phyloP scores from a whole-genome alignment of 495 filamentous ascomycete genomes.

The Neurospora sp. region DNA sequence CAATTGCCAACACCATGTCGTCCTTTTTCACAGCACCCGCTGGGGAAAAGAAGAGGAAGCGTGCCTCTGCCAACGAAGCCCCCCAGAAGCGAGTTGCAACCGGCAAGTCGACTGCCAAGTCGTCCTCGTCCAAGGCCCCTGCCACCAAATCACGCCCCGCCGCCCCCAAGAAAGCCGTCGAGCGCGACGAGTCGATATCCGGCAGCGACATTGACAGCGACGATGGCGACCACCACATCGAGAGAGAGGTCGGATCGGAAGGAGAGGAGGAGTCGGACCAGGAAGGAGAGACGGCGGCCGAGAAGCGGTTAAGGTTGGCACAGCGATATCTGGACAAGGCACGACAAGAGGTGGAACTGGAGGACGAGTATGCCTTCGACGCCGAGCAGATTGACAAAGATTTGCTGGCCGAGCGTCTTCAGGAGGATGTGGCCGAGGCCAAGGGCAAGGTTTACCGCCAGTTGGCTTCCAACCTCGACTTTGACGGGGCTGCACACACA shows the following conservation, averaged over 20 bases:
- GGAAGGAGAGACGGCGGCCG: slow-evolving; percentile 71
- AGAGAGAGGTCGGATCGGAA: slow-evolving; percentile 32
- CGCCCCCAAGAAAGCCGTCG: slow-evolving; percentile 47
- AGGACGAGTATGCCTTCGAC: slow-evolving; percentile 67
- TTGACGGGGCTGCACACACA: slow-evolving; percentile 49
- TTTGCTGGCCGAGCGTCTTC: slow-evolving; percentile 76
- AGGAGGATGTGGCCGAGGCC: slow-evolving; percentile 86
- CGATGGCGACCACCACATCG: slow-evolving; percentile 19
- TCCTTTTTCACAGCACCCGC: slow-evolving; percentile 77
- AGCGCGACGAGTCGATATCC: slow-evolving; percentile 69
- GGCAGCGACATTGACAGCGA: slow-evolving; percentile 63
- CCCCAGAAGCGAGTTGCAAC: slow-evolving; percentile 38
- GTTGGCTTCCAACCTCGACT: slow-evolving; percentile 59
- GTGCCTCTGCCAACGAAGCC: slow-evolving; percentile 27
- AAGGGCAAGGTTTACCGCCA: slow-evolving; percentile 82
- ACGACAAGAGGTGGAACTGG: slow-evolving; percentile 54
- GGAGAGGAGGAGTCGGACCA: slow-evolving; percentile 43
- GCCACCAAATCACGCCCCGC: slow-evolving; percentile 24
- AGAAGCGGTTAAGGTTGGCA: slow-evolving; percentile 76
- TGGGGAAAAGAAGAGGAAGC: slow-evolving; percentile 73
- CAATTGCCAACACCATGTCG: slow-evolving; percentile 45
- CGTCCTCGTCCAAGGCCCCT: slow-evolving; percentile 33
- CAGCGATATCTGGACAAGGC: slow-evolving; percentile 91
- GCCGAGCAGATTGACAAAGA: slow-evolving; percentile 87
- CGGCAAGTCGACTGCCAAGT: slow-evolving; percentile 23